Evolutionary conservation across 1,284 basidiomycete species (phyloP).

Genomic region (Cutaneotrichosporon cutaneum): DNA sequence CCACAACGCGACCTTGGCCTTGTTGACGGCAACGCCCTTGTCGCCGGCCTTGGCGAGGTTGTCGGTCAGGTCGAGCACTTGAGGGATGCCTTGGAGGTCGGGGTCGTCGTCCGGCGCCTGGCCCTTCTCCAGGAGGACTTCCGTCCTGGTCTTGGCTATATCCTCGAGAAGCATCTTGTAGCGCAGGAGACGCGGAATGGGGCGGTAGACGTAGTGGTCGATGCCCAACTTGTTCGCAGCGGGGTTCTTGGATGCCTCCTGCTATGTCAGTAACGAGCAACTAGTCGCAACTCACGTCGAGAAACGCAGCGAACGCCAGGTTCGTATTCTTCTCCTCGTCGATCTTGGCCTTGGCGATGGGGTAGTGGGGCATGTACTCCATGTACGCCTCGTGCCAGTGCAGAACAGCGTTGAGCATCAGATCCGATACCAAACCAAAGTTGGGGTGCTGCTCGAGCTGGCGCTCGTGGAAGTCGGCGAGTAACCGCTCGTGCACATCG

Average conservation of each 20-base stretch:
- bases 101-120: constrained; percentile 67
- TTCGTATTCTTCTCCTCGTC: constrained; percentile 84
- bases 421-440: constrained; percentile 78
- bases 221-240: constrained; percentile 68
- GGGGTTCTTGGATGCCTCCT: constrained; percentile 38
- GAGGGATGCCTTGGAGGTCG: constrained; percentile 73
- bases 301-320: constrained; percentile 72
- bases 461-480: constrained; percentile 77
- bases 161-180: constrained; percentile 81
- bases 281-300: constrained; percentile 62
- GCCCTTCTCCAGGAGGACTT: constrained; percentile 40
- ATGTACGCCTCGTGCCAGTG: constrained; percentile 92
- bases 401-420: constrained; percentile 81
- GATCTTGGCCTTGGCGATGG: constrained; percentile 85
- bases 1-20: constrained; percentile 84
- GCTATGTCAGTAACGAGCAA: background rate
- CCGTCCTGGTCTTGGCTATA: constrained; percentile 61
- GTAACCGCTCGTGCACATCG: constrained; percentile 74
- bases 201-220: constrained; percentile 83
- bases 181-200: constrained; percentile 81
- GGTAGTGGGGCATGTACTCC: constrained; percentile 90
- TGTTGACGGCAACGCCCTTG: constrained; percentile 75
- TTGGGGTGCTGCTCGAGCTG: constrained; percentile 87
- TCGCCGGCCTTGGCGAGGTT: constrained; percentile 78
- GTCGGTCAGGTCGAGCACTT: constrained; percentile 80